Evolutionary conservation across 352 stramenopile genomes (phyloP), one percentile per base, ranked within the genome.

Genomic region (Globisporangium lucens): DNA sequence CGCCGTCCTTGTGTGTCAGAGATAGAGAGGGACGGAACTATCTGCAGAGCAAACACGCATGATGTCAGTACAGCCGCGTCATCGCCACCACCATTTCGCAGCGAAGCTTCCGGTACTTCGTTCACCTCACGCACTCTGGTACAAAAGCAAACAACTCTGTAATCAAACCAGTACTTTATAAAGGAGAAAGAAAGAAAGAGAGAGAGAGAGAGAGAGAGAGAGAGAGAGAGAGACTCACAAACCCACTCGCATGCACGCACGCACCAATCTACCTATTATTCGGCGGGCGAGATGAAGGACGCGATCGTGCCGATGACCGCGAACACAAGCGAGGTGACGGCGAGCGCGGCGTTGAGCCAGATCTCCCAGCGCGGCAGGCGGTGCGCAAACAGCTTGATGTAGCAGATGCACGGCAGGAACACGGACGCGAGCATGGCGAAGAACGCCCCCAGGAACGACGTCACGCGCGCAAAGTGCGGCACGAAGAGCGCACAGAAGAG

Each of bases 371-470:
- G 72, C 30, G 78, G 78, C 22, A 93, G 66, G 41, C 67, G 65
- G 51, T 78, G 67, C 30, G 65, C 72, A 67, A 93, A 96, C n/a
- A 96, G 79, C 71, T 93, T 92, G 67, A 95, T 68, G 79, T 94
- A 95, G 75, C 83, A 94, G 5, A 91, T 65, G 66, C 86, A 94
- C 51, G 89, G 89, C 55, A 95, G 80, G 68, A 91, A 90, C n/a
- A 94, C 75, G 5, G 81, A 91, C 33, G 89, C 85, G 27, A 94
- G 73, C 82, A 93, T 93, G 53, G 87, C 84, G 65, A 93, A 96
- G 67, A 95, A 94, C 24, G 89, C 83, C 17, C 89, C 89, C 20
- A 95, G 70, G 65, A 96, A 95, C 22, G 84, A 91, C 61, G 85
- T 94, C 47, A 95, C 75, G 24, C 84, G 85, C 13, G 87, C 89